phyloP scores from a whole-genome alignment of 139 green algal species.

The Coelastrella sp. region DNA sequence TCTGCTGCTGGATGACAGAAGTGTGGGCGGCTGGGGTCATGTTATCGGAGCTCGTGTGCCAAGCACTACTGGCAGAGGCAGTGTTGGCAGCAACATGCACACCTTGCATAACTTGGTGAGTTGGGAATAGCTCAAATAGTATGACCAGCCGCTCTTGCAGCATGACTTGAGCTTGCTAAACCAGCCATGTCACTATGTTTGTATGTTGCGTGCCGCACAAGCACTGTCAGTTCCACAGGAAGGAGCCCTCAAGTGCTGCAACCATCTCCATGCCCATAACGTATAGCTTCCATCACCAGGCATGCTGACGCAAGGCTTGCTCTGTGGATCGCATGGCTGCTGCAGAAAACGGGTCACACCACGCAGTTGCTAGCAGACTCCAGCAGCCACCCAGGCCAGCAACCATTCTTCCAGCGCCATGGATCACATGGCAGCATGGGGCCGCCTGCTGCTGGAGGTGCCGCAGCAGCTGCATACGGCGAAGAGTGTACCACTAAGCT shows the following conservation, averaged over 20 bases:
- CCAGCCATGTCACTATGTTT: no score
- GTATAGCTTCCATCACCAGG: no score
- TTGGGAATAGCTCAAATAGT: not conserved
- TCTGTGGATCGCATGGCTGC: no score
- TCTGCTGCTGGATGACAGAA: slow-evolving; percentile 37
- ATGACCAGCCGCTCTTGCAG: not conserved
- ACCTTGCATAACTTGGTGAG: slow-evolving; percentile 23
- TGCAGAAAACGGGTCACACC: slow-evolving; percentile 12
- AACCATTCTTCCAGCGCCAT: not conserved
- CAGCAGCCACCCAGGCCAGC: not conserved
- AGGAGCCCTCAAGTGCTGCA: no score
- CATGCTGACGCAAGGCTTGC: no score
- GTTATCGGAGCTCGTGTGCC: not conserved
- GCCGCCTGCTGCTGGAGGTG: not conserved
- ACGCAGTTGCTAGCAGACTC: slow-evolving; percentile 38
- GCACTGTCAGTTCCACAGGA: no score
- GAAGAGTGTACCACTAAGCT: slow-evolving; percentile 64
- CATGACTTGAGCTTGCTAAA: no score
- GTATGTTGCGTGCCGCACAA: no score
- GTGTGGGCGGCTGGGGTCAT: not conserved
- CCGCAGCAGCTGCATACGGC: not conserved
- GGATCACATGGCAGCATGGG: no score
- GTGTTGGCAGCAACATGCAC: slow-evolving; percentile 38
- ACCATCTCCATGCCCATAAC: no score
- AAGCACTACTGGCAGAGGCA: slow-evolving; percentile 22